A percentile compares a stretch with the other conserved stretches of the same genome.
Conservation (phyloP, 2,329 filamentous ascomycete genomes). For the Fusarium abutilonis region DNA sequence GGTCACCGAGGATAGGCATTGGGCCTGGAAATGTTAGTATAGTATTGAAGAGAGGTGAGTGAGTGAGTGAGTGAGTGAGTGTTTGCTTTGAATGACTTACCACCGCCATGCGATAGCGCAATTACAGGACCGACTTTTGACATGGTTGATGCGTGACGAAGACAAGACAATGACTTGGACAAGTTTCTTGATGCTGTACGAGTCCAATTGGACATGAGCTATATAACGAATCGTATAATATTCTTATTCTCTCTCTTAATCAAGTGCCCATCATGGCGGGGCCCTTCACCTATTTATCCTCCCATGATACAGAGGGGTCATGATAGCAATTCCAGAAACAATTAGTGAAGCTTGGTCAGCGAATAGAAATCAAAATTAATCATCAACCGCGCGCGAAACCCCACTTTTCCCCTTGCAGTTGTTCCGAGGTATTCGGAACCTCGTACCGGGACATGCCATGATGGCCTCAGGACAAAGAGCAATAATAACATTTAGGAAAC, state of each 20-base stretch:
- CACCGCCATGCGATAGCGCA: constrained; percentile 62
- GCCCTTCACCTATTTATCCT: constrained; percentile 31
- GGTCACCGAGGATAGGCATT: constrained; percentile 67
- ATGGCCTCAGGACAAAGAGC: too few species aligned
- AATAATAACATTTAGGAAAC: too few species aligned
- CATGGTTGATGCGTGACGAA: constrained; percentile 47
- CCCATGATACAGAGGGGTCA: constrained; percentile 19
- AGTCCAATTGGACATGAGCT: constrained; percentile 29
- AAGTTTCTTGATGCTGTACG: constrained; percentile 17
- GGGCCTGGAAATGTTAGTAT: constrained; percentile 54
- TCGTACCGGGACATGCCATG: neutral
- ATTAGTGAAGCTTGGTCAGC: constrained; percentile 3
- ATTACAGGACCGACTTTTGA: constrained; percentile 55
- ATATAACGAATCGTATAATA: too few species aligned
- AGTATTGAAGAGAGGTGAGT: neutral
- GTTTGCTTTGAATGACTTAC: constrained; percentile 46
- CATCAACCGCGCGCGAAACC: constrained; percentile 46
- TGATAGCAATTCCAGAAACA: neutral
- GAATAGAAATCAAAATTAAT: constrained; percentile 32
- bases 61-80: neutral
- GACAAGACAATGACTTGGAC: neutral
- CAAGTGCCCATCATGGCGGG: constrained; percentile 8
- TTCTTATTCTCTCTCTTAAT: neutral
- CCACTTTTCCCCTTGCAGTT: constrained; percentile 11
- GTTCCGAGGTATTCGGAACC: constrained; percentile 15